phyloP scores from a whole-genome alignment of 2,329 filamentous ascomycete genomes.

The Neobulgaria alba region DNA sequence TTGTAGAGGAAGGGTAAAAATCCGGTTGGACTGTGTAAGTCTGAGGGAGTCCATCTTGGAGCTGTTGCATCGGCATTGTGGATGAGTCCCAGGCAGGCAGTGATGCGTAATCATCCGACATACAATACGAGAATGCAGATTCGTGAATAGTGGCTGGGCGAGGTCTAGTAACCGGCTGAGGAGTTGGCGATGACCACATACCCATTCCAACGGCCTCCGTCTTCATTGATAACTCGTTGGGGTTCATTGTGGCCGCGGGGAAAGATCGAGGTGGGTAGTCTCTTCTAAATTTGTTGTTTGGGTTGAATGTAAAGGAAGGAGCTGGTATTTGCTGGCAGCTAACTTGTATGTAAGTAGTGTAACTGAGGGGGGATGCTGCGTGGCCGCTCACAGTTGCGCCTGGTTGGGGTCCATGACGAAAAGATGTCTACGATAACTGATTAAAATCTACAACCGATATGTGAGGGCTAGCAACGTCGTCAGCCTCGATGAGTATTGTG shows the following conservation, averaged over 20 bases:
- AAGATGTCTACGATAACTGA: constrained; percentile 22
- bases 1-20: constrained; percentile 42
- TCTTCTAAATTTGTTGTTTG: constrained; percentile 40
- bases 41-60: constrained; percentile 37
- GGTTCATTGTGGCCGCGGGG: constrained; percentile 41
- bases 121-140: constrained; percentile 48
- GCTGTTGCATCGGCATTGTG: constrained; percentile 36
- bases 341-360: constrained; percentile 32
- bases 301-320: constrained; percentile 41
- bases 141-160: constrained; percentile 53
- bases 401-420: constrained; percentile 43
- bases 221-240: constrained; percentile 40
- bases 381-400: constrained; percentile 41
- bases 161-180: constrained; percentile 36
- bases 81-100: constrained; percentile 51
- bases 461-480: constrained; percentile 25
- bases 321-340: constrained; percentile 42
- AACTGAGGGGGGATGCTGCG: constrained; percentile 20
- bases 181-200: constrained; percentile 48
- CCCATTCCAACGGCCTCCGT: constrained; percentile 39
- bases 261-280: constrained; percentile 37
- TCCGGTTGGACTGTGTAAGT: constrained; percentile 51
- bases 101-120: constrained; percentile 43
- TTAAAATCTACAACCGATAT: constrained; percentile 14
- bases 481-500: constrained; percentile 23